Conservation (phyloP, 352 stramenopile genomes). For the Elongisporangium undulatum region DNA sequence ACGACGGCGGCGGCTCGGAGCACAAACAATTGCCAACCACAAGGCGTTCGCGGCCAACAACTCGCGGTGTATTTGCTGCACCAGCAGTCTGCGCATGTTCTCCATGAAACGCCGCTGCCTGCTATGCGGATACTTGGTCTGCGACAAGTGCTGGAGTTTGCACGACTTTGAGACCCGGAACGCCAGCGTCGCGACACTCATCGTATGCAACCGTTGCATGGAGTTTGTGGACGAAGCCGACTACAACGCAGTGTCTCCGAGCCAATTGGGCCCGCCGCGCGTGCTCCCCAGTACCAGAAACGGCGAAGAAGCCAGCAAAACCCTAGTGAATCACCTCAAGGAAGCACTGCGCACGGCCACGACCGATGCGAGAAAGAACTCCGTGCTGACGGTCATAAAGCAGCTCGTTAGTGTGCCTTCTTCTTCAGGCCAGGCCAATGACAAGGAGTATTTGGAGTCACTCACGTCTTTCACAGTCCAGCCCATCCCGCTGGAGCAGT, state of each 20-base stretch:
- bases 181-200: conserved; percentile 31
- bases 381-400: conserved; percentile 25
- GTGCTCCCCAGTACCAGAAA: conserved; percentile 9
- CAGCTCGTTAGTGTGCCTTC: conserved; percentile 18
- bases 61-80: conserved; percentile 3
- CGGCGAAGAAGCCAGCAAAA: background rate
- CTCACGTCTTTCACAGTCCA: conserved; percentile 14
- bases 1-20: background rate
- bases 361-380: background rate
- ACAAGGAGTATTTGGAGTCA: conserved; percentile 1
- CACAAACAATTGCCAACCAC: background rate
- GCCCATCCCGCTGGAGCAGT: conserved; percentile 5
- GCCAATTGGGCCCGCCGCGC: conserved; percentile 15
- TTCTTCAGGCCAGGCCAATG: no score
- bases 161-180: conserved; percentile 24
- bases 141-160: conserved; percentile 32
- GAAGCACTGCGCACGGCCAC: conserved; percentile 2
- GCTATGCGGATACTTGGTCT: conserved; percentile 34
- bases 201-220: conserved; percentile 43
- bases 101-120: conserved; percentile 31
- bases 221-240: conserved; percentile 48
- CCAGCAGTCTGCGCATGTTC: conserved; percentile 21
- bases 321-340: background rate
- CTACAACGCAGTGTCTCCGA: conserved; percentile 35
- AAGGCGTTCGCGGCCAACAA: conserved; percentile 1